Evolutionary conservation across 768 basidiomycete species (phyloP).

Genomic region (Mycena albidolilacea): DNA sequence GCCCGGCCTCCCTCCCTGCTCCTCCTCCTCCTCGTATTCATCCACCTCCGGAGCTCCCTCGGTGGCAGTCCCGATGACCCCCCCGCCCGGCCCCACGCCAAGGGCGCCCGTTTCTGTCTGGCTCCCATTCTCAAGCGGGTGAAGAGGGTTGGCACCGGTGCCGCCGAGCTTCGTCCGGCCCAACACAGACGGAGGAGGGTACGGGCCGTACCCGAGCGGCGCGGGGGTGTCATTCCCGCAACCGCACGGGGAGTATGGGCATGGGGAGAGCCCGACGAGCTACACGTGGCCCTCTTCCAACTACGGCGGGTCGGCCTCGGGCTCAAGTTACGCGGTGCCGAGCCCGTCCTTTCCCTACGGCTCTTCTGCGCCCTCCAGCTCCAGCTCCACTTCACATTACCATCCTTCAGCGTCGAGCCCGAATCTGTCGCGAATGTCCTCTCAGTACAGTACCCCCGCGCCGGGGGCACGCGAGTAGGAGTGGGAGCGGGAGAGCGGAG

Average conservation of each 20-base stretch:
- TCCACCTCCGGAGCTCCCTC: background rate
- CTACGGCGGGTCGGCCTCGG: background rate
- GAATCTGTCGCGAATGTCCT: background rate
- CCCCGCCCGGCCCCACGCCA: too few relatives aligned
- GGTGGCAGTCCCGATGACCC: too few relatives aligned
- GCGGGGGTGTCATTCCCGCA: slow-evolving; percentile 19
- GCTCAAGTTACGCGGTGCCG: background rate
- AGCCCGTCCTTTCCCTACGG: background rate
- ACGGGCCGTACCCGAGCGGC: slow-evolving; percentile 1
- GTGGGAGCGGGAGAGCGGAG: background rate
- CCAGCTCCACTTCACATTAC: background rate
- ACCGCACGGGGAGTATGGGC: background rate
- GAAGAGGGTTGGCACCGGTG: too few relatives aligned
- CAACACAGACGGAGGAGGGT: background rate
- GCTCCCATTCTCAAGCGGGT: too few relatives aligned
- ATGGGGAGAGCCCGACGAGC: background rate
- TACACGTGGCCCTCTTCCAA: background rate
- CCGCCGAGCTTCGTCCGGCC: background rate
- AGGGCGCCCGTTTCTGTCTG: too few relatives aligned
- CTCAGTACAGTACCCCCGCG: background rate
- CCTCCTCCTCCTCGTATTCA: background rate
- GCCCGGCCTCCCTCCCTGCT: too few relatives aligned
- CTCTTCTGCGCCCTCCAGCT: background rate
- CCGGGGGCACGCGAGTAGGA: background rate
- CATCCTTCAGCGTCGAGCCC: background rate